Evolutionary conservation across 257 asterid species (phyloP).

Genomic region (Osmanthus fragrans): DNA sequence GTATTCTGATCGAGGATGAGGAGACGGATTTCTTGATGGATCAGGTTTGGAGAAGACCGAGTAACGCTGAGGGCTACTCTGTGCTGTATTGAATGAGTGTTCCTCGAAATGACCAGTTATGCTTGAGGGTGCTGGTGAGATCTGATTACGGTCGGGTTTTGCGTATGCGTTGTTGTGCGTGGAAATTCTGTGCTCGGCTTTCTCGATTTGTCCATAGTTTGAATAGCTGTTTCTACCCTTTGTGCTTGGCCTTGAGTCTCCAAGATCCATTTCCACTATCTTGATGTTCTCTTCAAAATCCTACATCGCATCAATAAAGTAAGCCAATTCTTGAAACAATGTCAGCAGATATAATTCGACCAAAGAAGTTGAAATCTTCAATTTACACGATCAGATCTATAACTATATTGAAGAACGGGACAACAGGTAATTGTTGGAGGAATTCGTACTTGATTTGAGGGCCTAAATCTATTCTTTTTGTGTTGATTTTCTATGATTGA

Average conservation of each 20-base stretch:
- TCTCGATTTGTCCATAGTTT: conserved; percentile 46
- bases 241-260: conserved; percentile 56
- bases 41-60: conserved; percentile 65
- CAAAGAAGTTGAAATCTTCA: not conserved
- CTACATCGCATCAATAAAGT: conserved; percentile 29
- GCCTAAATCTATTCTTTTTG: conserved; percentile 51
- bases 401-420: not conserved
- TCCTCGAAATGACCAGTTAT: conserved; percentile 71
- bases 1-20: conserved; percentile 62
- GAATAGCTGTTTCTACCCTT: conserved; percentile 71
- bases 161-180: conserved; percentile 27
- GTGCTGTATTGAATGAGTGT: conserved; percentile 53
- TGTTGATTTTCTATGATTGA: conserved; percentile 62
- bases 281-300: conserved; percentile 84
- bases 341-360: not conserved
- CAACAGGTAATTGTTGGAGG: not conserved
- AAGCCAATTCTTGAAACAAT: not conserved
- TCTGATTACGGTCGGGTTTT: conserved; percentile 49
- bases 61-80: conserved; percentile 82
- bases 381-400: not conserved
- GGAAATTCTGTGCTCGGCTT: conserved; percentile 41
- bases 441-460: conserved; percentile 51
- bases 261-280: conserved; percentile 94
- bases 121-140: conserved; percentile 67
- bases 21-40: conserved; percentile 35